phyloP scores from a whole-genome alignment of 179 eudicot genomes.

The Beta corolliflora region DNA sequence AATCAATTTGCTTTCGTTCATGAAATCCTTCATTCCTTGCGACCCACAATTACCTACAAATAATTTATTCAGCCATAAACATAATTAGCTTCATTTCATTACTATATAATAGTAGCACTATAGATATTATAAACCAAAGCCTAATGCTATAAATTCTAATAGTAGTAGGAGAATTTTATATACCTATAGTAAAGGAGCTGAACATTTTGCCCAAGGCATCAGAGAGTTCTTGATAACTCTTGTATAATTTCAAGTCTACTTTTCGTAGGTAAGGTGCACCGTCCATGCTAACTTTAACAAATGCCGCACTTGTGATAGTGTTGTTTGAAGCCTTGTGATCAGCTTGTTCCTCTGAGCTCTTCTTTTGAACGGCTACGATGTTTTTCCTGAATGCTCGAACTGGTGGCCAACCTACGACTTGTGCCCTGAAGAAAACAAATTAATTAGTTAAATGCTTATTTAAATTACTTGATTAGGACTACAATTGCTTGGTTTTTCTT shows the following conservation, averaged over 20 bases:
- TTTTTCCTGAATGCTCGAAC: conserved; percentile 77
- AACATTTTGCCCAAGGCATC: conserved; percentile 76
- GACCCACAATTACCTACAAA: conserved; percentile 58
- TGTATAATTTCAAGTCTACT: conserved; percentile 72
- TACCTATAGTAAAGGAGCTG: conserved; percentile 78
- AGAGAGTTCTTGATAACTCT: conserved; percentile 61
- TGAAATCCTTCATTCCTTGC: conserved; percentile 71
- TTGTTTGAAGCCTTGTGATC: conserved; percentile 25
- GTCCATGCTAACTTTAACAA: conserved; percentile 80
- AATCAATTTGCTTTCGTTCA: conserved; percentile 71
- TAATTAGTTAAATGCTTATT: conserved; percentile 4
- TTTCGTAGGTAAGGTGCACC: conserved; percentile 85
- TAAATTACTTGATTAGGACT: conserved; percentile 10
- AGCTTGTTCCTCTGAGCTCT: conserved; percentile 40
- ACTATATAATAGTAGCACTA: not conserved
- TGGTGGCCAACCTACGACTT: conserved; percentile 92
- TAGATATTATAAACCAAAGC: not conserved
- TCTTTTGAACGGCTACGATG: conserved; percentile 53
- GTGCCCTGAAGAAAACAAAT: conserved; percentile 48
- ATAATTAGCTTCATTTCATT: not conserved
- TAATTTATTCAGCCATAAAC: not conserved
- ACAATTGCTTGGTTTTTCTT: not conserved
- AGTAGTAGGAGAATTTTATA: too few species aligned
- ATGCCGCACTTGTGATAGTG: conserved; percentile 38
- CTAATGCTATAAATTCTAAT: too few species aligned